Evolutionary conservation across 2,329 filamentous ascomycete species (phyloP).

Genomic region (Cadophora gregata): DNA sequence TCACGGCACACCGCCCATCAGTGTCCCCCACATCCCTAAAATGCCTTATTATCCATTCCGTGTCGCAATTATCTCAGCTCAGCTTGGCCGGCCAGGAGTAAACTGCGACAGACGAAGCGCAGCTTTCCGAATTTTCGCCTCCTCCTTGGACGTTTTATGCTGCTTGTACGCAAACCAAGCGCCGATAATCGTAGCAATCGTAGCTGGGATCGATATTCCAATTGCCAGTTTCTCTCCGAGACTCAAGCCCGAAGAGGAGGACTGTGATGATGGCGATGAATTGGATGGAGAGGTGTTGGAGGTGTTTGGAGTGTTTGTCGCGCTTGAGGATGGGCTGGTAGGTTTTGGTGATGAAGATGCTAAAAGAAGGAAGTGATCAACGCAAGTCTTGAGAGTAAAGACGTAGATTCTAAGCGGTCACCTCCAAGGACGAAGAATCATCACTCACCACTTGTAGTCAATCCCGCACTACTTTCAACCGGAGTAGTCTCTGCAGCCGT

Average conservation of each 20-base stretch:
- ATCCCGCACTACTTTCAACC: background rate
- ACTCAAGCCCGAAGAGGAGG: background rate
- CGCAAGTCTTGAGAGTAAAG: background rate
- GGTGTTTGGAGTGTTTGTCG: background rate
- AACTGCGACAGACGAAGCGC: slow-evolving; percentile 1
- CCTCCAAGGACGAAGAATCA: background rate
- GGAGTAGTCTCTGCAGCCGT: background rate
- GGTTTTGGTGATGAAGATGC: background rate
- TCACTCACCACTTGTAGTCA: slow-evolving; percentile 2
- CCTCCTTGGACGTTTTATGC: slow-evolving; percentile 5
- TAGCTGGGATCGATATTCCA: slow-evolving; percentile 10
- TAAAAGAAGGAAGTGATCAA: background rate
- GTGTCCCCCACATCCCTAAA: too few species aligned
- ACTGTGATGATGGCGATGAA: slow-evolving; percentile 9
- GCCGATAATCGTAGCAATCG: background rate
- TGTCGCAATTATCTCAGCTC: background rate
- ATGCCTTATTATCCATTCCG: background rate
- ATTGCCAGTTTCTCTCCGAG: slow-evolving; percentile 15
- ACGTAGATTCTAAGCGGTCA: too few species aligned
- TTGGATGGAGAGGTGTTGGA: background rate
- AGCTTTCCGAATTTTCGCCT: background rate
- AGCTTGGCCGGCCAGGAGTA: background rate
- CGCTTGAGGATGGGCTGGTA: background rate
- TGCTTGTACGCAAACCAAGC: slow-evolving; percentile 12
- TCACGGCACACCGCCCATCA: too few species aligned